phyloP scores from a whole-genome alignment of 257 asterid species.

The Solanum tarijense region DNA sequence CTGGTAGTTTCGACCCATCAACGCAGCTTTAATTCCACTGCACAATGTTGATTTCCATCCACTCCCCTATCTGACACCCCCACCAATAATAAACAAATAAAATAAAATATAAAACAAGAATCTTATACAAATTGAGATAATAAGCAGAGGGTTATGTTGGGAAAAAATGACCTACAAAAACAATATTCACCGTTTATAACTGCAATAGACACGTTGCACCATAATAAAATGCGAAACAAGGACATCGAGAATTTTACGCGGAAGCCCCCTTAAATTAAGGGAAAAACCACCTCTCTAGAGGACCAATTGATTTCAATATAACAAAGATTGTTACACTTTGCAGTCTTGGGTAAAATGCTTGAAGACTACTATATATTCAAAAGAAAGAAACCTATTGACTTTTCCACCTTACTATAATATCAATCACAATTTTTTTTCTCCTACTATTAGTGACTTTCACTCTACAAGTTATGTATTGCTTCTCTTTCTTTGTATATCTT shows the following conservation, averaged over 20 bases:
- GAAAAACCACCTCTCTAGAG: not conserved
- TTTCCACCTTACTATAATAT: not conserved
- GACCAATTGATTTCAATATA: not conserved
- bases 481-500: not conserved
- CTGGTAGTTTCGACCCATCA: not conserved
- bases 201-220: not conserved
- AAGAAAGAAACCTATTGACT: not conserved
- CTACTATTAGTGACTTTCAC: not conserved
- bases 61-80: not conserved
- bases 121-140: not conserved
- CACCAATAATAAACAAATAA: not conserved
- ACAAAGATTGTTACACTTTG: not conserved
- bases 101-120: not conserved
- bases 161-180: not conserved
- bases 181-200: not conserved
- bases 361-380: not conserved
- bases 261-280: not conserved
- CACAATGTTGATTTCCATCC: not conserved
- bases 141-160: not conserved
- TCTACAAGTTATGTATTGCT: not conserved
- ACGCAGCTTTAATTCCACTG: not conserved
- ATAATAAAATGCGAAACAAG: not conserved
- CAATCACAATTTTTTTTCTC: not conserved
- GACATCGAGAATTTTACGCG: not conserved
- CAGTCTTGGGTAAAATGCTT: not conserved